Conservation (phyloP, 2,329 filamentous ascomycete species). For the Lecanicillium sp. region DNA sequence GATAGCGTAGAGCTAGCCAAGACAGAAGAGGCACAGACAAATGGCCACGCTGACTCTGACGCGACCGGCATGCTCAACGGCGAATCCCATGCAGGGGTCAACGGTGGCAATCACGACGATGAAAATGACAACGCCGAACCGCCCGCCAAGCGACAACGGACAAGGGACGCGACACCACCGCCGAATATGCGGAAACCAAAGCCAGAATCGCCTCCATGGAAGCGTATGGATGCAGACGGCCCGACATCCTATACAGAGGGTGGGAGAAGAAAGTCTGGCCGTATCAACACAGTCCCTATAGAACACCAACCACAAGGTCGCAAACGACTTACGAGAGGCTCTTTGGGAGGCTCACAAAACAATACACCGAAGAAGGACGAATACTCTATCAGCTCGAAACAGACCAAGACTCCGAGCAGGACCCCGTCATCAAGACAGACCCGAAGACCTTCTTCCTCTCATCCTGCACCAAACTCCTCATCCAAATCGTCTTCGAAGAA, state of each 20-base stretch:
- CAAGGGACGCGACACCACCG: slow-evolving; percentile 37
- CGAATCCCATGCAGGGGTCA: slow-evolving; percentile 40
- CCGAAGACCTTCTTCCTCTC: slow-evolving; percentile 1
- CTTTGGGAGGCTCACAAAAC: slow-evolving; percentile 22
- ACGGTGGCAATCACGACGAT: slow-evolving; percentile 43
- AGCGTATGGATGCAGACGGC: slow-evolving; percentile 72
- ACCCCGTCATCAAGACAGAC: slow-evolving; percentile 13
- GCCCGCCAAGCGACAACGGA: slow-evolving; percentile 58
- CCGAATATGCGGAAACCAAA: slow-evolving; percentile 34
- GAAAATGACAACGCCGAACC: slow-evolving; percentile 26
- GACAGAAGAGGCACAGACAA: slow-evolving; percentile 5
- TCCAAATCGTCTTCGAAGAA: slow-evolving; percentile 23
- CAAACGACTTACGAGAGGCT: slow-evolving; percentile 43
- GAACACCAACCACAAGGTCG: slow-evolving; percentile 41
- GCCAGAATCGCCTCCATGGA: slow-evolving; percentile 82
- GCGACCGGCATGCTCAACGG: slow-evolving; percentile 16
- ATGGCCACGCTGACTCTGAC: slow-evolving; percentile 13
- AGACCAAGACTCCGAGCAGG: slow-evolving; percentile 14
- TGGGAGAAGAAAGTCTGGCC: slow-evolving; percentile 60
- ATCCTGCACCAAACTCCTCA: slow-evolving; percentile 13
- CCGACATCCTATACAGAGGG: slow-evolving; percentile 75
- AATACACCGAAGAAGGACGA: slow-evolving; percentile 22
- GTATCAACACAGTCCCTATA: slow-evolving; percentile 49
- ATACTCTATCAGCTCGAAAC: slow-evolving; percentile 4
- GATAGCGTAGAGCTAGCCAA: neutral